phyloP scores from a whole-genome alignment of 2,329 filamentous ascomycete genomes.

The Cladosporium velox region DNA sequence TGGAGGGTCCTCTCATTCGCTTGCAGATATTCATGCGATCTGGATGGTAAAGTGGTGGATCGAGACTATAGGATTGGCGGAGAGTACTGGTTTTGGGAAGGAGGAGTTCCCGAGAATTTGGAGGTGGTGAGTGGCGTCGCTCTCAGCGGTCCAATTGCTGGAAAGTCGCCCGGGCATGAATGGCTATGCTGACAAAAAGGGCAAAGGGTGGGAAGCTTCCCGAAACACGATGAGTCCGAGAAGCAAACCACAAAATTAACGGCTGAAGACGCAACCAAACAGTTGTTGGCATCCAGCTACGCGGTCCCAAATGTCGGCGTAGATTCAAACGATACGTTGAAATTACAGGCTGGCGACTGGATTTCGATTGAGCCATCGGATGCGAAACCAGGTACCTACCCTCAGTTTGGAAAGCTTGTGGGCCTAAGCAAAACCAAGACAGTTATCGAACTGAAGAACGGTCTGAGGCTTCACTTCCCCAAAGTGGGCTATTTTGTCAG shows the following conservation, averaged over 20 bases:
- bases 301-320: constrained; percentile 24
- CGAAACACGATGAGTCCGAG: constrained; percentile 24
- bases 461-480: constrained; percentile 18
- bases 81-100: constrained; percentile 24
- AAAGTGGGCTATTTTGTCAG: constrained; percentile 18
- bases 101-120: constrained; percentile 26
- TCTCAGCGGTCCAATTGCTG: neutral
- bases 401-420: constrained; percentile 27
- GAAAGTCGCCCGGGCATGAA: neutral
- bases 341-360: constrained; percentile 23
- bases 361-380: constrained; percentile 28
- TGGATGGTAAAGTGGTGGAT: constrained; percentile 31
- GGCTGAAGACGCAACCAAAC: constrained; percentile 24
- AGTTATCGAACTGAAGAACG: constrained; percentile 18
- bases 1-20: constrained; percentile 21
- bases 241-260: constrained; percentile 26
- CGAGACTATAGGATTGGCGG: constrained; percentile 25
- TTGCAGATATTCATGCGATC: constrained; percentile 29
- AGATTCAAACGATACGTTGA: constrained; percentile 24
- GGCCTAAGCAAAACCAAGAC: constrained; percentile 16
- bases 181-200: neutral
- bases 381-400: constrained; percentile 27
- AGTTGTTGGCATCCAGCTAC: constrained; percentile 25
- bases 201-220: constrained; percentile 18
- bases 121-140: constrained; percentile 25